Evolutionary conservation across 2,329 filamentous ascomycete species (phyloP).

Genomic region (Beauveria sp.): DNA sequence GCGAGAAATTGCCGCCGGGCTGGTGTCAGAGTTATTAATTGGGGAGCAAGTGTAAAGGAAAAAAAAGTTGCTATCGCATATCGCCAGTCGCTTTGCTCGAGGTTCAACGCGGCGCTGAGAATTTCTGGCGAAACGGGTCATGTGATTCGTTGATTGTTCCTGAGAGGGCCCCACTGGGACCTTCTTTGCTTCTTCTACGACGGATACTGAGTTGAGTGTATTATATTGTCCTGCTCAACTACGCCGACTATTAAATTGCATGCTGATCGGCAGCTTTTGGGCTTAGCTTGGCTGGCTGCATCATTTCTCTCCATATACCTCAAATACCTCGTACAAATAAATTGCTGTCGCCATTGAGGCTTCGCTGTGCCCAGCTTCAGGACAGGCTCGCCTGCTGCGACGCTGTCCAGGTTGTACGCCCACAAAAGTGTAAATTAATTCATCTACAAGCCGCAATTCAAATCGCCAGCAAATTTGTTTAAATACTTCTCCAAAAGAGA

Average conservation of each 20-base stretch:
- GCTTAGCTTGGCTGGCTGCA: not conserved
- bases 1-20: not conserved
- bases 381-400: not conserved
- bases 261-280: no score
- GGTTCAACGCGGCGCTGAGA: constrained; percentile 3
- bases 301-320: not conserved
- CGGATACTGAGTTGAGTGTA: not conserved
- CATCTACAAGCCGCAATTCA: not conserved
- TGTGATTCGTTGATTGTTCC: not conserved
- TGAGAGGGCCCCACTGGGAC: not conserved
- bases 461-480: no score
- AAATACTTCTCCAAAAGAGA: not conserved
- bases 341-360: not conserved
- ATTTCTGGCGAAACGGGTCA: constrained; percentile 10
- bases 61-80: constrained; percentile 10
- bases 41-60: not conserved
- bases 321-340: not conserved
- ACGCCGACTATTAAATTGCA: no score
- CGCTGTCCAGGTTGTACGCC: not conserved
- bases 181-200: no score
- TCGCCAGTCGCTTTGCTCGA: not conserved
- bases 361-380: not conserved
- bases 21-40: not conserved
- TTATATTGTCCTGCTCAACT: no score
- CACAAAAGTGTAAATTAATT: constrained; percentile 12